Base-by-base conservation (phyloP, 2,329 filamentous ascomycete species). In the Zymoseptoria passerinii region DNA sequence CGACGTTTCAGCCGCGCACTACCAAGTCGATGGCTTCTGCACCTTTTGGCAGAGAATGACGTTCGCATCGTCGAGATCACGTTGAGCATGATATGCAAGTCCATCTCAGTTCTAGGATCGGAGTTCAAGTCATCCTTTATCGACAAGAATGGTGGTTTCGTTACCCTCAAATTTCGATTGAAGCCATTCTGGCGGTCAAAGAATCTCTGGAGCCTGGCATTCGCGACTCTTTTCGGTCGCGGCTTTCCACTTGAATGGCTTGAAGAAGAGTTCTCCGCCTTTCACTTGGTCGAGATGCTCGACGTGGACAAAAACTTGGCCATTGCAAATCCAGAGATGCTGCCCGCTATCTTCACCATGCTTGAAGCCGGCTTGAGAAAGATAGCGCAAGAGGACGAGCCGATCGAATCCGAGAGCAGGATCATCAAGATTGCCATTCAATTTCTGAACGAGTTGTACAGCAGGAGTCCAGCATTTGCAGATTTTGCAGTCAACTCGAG, bases 151-250 rank as follows among this genome's bases (percentile, higher is more conserved):
- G 90, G 90, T 28, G 95, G 95, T 1, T 96, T 96, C 71, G 80
- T 81, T 35, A 88, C 96, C 61, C 87, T 97, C 83, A 88, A 88
- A 44, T 83, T 88, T 67, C 83, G 90, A 29, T 75, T 99, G 3
- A 90, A 87, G 68, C 80, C 86, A 67, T 96, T 92, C 85, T 99
- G 94, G 92, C 86, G 89, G 67, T 82, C 91, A 16, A 83, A 91
- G 2, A 83, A 85, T 0, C 74, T 97, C 27, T 97, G 94, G 94
- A 85, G 87, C 0, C 86, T 94, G 50, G 91, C 89, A 69, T 89
- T 99, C 73, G 86, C 89, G 55, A 88, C 97, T 20, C 74, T 99
- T 2, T 96, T 99, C 68, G 91, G 89, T 0, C 81, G 85, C 49
- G 91, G 96, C 68, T 83, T 95, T 51, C 61, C 65, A 85, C 1